Evolutionary conservation across 1,139 yeast genomes (phyloP).

Genomic region (Pichia sp.): DNA sequence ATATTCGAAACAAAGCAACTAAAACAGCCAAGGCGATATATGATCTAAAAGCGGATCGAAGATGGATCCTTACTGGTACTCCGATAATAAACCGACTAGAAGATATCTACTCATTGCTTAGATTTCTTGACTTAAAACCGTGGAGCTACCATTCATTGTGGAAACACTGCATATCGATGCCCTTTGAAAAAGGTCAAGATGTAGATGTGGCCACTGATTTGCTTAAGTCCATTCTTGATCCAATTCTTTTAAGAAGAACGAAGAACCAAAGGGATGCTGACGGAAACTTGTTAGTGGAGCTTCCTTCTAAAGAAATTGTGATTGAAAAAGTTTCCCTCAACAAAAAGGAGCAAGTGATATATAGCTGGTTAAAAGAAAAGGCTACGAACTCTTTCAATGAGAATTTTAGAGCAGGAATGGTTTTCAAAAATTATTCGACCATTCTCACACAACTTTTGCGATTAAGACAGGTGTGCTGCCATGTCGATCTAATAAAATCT

Average conservation of each 20-base stretch:
- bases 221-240: constrained; percentile 78
- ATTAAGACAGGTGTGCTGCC: constrained; percentile 85
- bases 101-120: constrained; percentile 73
- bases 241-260: constrained; percentile 76
- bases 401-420: constrained; percentile 56
- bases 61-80: constrained; percentile 91
- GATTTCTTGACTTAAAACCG: constrained; percentile 72
- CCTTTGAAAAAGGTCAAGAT: constrained; percentile 67
- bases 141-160: constrained; percentile 86
- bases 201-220: constrained; percentile 70
- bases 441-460: constrained; percentile 79
- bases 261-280: constrained; percentile 71
- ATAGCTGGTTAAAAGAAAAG: constrained; percentile 59
- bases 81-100: constrained; percentile 82
- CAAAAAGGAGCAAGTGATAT: constrained; percentile 57
- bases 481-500: constrained; percentile 53
- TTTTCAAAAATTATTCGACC: constrained; percentile 68
- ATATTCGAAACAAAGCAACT: constrained; percentile 72
- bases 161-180: constrained; percentile 80
- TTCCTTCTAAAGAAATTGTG: constrained; percentile 70
- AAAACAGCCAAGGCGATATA: constrained; percentile 77
- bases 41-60: constrained; percentile 54
- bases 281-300: constrained; percentile 67
- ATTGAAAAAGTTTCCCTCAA: constrained; percentile 64
- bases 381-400: constrained; percentile 65